A percentile compares a stretch with the other conserved stretches of the same genome.
Conservation (phyloP, 2,329 filamentous ascomycete species). For the Stachybotrys chlorohalonatus region DNA sequence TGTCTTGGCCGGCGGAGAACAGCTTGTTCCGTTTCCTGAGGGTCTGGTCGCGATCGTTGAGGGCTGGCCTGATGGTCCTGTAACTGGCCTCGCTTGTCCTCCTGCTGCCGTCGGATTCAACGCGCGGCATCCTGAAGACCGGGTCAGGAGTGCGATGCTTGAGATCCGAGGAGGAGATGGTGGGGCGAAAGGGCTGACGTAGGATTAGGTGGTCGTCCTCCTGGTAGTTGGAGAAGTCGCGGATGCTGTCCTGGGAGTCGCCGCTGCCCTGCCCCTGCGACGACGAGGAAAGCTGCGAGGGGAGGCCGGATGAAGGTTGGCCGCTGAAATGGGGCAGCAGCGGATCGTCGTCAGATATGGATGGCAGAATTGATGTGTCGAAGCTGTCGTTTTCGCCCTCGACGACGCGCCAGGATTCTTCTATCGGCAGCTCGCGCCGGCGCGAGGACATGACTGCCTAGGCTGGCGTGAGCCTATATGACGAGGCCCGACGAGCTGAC, state of each 20-base stretch:
- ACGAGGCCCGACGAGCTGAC: neutral
- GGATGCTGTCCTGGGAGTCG: constrained; percentile 46
- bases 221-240: constrained; percentile 41
- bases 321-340: constrained; percentile 28
- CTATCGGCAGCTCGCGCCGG: constrained; percentile 23
- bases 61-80: constrained; percentile 17
- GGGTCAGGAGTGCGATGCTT: constrained; percentile 34
- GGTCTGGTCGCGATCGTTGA: neutral
- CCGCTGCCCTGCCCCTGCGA: constrained; percentile 27
- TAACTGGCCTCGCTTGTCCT: constrained; percentile 16
- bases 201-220: constrained; percentile 48
- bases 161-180: constrained; percentile 20
- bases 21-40: neutral
- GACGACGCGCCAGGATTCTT: constrained; percentile 52
- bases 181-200: constrained; percentile 46
- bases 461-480: neutral
- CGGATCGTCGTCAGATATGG: constrained; percentile 27
- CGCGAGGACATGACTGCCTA: constrained; percentile 9
- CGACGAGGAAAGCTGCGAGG: constrained; percentile 37
- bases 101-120: constrained; percentile 30
- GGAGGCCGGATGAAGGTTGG: constrained; percentile 22
- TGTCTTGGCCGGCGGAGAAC: neutral
- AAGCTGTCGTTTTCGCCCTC: constrained; percentile 54
- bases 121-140: constrained; percentile 43
- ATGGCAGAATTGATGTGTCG: constrained; percentile 43